These are phyloP conservation scores for Scutellaria baicalensis DNA, from an alignment of 257 asterid genomes.

Conservation along the genomic window DNA sequence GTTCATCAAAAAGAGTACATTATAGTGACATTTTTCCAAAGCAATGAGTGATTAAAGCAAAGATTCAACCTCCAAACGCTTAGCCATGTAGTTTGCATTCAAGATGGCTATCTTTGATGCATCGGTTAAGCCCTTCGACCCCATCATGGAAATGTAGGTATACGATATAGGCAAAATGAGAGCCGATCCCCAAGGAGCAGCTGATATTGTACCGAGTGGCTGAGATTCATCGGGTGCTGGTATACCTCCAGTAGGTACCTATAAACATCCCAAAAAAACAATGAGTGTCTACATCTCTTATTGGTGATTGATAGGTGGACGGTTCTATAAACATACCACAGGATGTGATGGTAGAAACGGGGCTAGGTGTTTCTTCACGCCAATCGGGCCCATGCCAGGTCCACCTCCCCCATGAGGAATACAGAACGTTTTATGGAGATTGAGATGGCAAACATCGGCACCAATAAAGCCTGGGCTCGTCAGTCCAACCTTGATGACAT, in stretches of 20 bases:
- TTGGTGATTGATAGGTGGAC: neutral
- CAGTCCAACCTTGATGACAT: slow-evolving; percentile 72
- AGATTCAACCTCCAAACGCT: slow-evolving; percentile 79
- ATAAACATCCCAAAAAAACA: neutral
- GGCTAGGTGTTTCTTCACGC: slow-evolving; percentile 91
- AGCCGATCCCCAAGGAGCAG: slow-evolving; percentile 99
- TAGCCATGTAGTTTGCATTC: slow-evolving; percentile 95
- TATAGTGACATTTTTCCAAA: neutral
- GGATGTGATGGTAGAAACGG: slow-evolving; percentile 96
- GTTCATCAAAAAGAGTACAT: slow-evolving; percentile 17
- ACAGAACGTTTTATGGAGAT: slow-evolving; percentile 97
- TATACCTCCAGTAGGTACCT: slow-evolving; percentile 89
- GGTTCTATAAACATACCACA: slow-evolving; percentile 54
- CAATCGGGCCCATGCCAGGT: slow-evolving; percentile 99
- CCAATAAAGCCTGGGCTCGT: slow-evolving; percentile 98
- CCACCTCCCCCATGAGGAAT: slow-evolving; percentile 99
- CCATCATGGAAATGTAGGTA: slow-evolving; percentile 95
- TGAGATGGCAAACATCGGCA: slow-evolving; percentile 98
- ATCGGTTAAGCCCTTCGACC: slow-evolving; percentile 82
- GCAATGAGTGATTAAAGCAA: neutral
- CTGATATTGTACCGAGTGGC: slow-evolving; percentile 89
- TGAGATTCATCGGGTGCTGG: slow-evolving; percentile 69
- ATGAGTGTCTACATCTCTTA: too few relatives aligned
- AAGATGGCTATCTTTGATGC: slow-evolving; percentile 95
- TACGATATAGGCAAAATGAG: slow-evolving; percentile 94